A percentile compares a stretch with the other conserved stretches of the same genome.
Conservation (phyloP, 345 rosid genomes). For the Melaleuca alternifolia region DNA sequence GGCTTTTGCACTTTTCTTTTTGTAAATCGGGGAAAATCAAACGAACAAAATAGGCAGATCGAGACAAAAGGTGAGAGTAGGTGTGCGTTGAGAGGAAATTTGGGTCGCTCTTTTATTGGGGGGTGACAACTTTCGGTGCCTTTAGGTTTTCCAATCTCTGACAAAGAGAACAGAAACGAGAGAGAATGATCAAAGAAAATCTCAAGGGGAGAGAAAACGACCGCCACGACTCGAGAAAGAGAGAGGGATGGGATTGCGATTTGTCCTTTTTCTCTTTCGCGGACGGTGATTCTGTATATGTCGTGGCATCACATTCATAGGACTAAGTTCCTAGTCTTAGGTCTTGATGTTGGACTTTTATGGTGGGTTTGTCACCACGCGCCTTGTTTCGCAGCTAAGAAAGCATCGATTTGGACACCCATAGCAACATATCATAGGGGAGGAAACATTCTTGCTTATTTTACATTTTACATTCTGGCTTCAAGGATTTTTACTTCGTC, state of each 20-base stretch:
- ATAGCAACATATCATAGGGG: neutral
- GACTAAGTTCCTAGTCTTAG: neutral
- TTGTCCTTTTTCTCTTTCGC: neutral
- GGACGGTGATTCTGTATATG: neutral
- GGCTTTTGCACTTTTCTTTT: neutral
- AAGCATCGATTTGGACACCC: conserved; percentile 3
- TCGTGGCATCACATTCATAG: neutral
- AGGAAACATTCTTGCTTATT: neutral
- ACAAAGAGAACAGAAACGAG: neutral
- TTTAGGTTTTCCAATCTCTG: neutral
- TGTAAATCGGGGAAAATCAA: neutral
- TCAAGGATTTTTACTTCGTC: neutral
- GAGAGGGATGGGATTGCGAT: neutral
- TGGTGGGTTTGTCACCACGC: neutral
- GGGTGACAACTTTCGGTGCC: neutral
- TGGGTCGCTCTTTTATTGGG: neutral
- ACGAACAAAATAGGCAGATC: neutral
- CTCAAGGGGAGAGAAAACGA: neutral
- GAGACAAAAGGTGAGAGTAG: neutral
- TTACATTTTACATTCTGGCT: neutral
- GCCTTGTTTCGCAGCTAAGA: neutral
- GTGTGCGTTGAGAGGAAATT: neutral
- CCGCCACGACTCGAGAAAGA: neutral
- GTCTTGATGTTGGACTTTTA: neutral
- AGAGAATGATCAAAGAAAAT: neutral